Base-by-base conservation (phyloP, 371 early-diverging fungal species). In the Mortierella sp. region DNA sequence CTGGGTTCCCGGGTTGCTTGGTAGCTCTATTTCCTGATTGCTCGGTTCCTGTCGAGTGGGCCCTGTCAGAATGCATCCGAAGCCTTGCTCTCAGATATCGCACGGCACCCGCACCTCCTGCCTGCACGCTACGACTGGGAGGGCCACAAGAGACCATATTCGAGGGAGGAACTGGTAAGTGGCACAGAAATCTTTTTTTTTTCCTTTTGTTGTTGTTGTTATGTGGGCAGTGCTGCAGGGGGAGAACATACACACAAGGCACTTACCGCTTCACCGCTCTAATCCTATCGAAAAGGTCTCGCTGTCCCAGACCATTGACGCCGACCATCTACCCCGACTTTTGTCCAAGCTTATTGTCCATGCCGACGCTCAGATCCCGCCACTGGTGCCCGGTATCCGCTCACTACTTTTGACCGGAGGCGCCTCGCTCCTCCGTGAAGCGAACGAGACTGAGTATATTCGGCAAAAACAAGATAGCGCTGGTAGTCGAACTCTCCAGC, bases 61-160 rank as follows among this genome's bases (percentile, higher is more conserved):
- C 90, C 88, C 37, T 90, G 88, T 68, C 72, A 80, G 43, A 72
- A 82, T 43, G 81, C 90, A 19, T 85, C 88, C 18, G 80, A 75
- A 28, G 83, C 75, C 4, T 68, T 90, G n/a, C 68, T 82, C 19
- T 69, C 83, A 25, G 88, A 87, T 57, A 64, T 90, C n/a, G 76
- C 75, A 44, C 67, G 83, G 18, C 83, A 90, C 51, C 75, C 81
- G 52, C 81, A 85, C 14, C 74, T 90, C 46, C 76, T 92, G 48
- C 92, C 92, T 1, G 81, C 65, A 44, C 89, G 90, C 21, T 81
- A 87, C 53, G 85, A 86, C 74, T 91, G 91, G 87, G 87, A 84
- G 59, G 93, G 93, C 30, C 70, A 85, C 21, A 70, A 70, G 60
- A 85, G 88, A 37, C 77, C 85, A 1, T 79, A 85, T 66, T 80